Evolutionary conservation across 257 asterid species (phyloP).

Genomic region (Rhazya stricta): DNA sequence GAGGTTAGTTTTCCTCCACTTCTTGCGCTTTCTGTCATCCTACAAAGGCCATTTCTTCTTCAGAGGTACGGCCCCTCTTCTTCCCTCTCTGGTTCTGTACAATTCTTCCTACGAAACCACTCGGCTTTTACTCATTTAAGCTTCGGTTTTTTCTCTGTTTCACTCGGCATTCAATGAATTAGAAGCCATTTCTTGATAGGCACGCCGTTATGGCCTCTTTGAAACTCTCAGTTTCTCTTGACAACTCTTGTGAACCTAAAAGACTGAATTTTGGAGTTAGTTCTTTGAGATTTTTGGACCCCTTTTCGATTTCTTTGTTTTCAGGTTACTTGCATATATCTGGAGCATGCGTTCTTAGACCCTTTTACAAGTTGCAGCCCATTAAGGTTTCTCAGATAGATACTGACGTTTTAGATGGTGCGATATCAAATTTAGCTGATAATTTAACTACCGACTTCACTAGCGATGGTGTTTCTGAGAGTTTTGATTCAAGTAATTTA

Average conservation of each 20-base stretch:
- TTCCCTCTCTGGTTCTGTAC: not conserved
- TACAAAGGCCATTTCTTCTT: not conserved
- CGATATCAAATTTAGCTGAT: constrained; percentile 29
- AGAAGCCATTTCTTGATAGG: constrained; percentile 8
- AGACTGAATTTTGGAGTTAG: constrained; percentile 27
- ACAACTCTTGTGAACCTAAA: constrained; percentile 43
- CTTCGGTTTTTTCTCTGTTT: constrained; percentile 4
- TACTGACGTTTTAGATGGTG: constrained; percentile 34
- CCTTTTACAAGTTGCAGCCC: constrained; percentile 42
- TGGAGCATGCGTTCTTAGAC: constrained; percentile 42
- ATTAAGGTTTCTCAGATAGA: constrained; percentile 48
- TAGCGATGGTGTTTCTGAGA: constrained; percentile 30
- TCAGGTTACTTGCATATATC: constrained; percentile 36
- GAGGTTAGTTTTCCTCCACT: constrained; percentile 17
- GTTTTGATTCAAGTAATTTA: constrained; percentile 27
- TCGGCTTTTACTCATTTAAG: not conserved
- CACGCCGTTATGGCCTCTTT: constrained; percentile 52
- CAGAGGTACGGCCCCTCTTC: not conserved
- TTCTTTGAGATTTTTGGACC: constrained; percentile 30
- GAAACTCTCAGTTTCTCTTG: constrained; percentile 43
- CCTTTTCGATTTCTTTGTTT: constrained; percentile 36
- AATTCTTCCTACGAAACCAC: not conserved
- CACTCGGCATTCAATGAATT: not conserved
- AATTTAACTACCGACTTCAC: constrained; percentile 12
- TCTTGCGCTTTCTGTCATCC: constrained; percentile 13